Conservation (phyloP, 768 basidiomycete species). For the Russula sp. region DNA sequence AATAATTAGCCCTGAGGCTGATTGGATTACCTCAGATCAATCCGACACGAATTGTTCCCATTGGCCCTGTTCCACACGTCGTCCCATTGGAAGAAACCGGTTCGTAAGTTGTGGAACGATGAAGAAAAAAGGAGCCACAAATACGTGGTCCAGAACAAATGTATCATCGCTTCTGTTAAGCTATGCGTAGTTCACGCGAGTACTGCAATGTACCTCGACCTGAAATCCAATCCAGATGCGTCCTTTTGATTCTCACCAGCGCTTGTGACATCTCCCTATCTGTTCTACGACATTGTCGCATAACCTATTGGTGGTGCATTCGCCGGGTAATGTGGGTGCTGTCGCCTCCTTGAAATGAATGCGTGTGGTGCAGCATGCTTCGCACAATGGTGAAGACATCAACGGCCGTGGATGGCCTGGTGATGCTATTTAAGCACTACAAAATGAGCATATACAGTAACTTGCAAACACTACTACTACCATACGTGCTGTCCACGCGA, state of each 20-base stretch:
- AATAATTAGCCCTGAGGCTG: neutral
- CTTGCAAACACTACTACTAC: neutral
- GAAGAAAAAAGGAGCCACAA: neutral
- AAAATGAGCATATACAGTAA: neutral
- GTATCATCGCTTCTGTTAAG: neutral
- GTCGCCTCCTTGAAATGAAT: neutral
- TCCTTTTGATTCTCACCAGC: neutral
- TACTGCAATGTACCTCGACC: neutral
- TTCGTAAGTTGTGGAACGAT: neutral
- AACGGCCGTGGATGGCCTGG: neutral
- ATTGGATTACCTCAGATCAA: constrained; percentile 48
- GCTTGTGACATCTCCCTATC: neutral
- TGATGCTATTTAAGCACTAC: neutral
- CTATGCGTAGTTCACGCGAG: neutral
- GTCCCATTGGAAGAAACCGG: constrained; percentile 36
- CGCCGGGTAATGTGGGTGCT: neutral
- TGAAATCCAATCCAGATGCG: neutral
- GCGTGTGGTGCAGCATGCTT: neutral
- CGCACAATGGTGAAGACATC: neutral
- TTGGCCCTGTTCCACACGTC: constrained; percentile 66
- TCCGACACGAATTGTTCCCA: constrained; percentile 66
- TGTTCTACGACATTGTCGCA: neutral
- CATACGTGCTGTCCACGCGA: neutral
- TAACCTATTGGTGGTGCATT: no score
- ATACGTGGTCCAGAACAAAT: neutral